These are phyloP conservation scores for Colletotrichum sp. DNA, from an alignment of 2,329 filamentous ascomycete species.

Conservation along the genomic window DNA sequence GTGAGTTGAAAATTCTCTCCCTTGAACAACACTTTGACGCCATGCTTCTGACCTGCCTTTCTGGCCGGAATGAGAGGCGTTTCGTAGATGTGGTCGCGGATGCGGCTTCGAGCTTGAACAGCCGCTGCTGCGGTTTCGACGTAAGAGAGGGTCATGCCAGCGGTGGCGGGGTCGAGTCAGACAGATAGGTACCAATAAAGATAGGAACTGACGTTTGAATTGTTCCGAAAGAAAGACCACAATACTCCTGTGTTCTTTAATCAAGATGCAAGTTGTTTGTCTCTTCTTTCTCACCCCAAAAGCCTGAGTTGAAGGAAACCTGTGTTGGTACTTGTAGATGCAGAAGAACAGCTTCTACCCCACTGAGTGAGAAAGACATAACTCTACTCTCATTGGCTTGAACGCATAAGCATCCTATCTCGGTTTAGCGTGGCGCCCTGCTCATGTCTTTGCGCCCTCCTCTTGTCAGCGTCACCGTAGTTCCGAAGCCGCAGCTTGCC, in stretches of 20 bases:
- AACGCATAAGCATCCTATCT: not conserved
- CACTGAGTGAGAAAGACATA: not conserved
- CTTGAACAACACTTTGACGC: conserved; percentile 25
- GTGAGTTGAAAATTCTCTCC: conserved; percentile 30
- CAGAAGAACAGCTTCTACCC: not conserved
- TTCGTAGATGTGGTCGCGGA: conserved; percentile 25
- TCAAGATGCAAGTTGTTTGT: not conserved
- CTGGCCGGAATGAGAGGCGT: conserved; percentile 24
- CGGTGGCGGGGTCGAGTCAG: not conserved
- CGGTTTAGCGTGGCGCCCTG: not conserved
- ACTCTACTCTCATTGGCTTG: not conserved
- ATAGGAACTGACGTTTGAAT: not conserved
- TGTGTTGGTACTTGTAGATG: not conserved
- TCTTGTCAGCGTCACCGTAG: not conserved
- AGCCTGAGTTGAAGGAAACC: not conserved
- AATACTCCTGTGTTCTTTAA: not conserved
- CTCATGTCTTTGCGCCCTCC: not conserved
- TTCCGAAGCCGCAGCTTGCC: not conserved
- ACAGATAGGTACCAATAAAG: not conserved
- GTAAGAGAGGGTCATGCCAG: not conserved
- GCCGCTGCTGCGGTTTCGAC: conserved; percentile 16
- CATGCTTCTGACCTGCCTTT: not conserved
- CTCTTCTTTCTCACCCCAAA: not conserved
- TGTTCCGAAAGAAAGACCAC: not conserved
- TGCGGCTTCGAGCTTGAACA: conserved; percentile 20